Percentiles rank a stretch among this genome's conserved stretches.
phyloP scores from a whole-genome alignment of 306 rosid genomes.

The Lathyrus sativus region DNA sequence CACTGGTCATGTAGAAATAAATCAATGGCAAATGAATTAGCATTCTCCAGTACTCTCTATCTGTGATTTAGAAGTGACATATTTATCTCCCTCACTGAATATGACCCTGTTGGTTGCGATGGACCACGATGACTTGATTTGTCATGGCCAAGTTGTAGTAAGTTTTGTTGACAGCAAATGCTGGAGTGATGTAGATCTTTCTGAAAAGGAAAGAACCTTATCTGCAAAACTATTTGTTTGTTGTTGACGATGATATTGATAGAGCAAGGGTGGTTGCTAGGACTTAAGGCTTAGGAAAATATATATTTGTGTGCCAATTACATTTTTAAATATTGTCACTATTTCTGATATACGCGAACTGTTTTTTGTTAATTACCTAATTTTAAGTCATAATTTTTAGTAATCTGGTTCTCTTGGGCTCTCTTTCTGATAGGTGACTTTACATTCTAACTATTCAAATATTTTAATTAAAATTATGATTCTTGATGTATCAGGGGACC shows the following conservation, averaged over 20 bases:
- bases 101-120: conserved; percentile 35
- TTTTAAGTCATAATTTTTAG: not conserved
- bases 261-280: conserved; percentile 35
- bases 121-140: conserved; percentile 32
- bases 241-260: conserved; percentile 35
- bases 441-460: not conserved
- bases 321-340: not conserved
- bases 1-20: conserved; percentile 36
- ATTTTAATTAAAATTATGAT: not conserved
- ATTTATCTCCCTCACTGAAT: conserved; percentile 29
- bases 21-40: conserved; percentile 26
- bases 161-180: conserved; percentile 40
- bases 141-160: conserved; percentile 30
- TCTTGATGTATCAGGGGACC: conserved; percentile 52
- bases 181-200: conserved; percentile 41
- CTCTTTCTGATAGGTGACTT: conserved; percentile 5
- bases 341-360: not conserved
- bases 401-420: conserved; percentile 11
- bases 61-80: conserved; percentile 32
- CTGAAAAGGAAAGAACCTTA: conserved; percentile 34
- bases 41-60: conserved; percentile 19
- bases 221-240: conserved; percentile 35
- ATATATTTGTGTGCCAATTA: not conserved
- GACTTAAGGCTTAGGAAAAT: conserved; percentile 23
- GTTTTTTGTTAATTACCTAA: not conserved